phyloP scores from a whole-genome alignment of 2,329 filamentous ascomycete species.

The Aspergillus carbonarius region DNA sequence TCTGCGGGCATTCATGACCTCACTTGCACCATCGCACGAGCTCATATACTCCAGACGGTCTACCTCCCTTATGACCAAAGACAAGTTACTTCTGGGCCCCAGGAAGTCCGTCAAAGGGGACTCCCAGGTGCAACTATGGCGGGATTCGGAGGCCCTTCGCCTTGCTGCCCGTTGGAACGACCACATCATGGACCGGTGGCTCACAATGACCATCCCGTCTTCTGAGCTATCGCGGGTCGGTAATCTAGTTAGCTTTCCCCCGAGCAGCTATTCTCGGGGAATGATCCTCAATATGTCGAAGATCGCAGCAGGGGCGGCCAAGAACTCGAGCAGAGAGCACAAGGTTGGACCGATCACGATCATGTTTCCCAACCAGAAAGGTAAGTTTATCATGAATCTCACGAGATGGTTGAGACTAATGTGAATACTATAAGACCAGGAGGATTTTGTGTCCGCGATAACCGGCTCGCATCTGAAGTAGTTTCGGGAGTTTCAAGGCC shows the following conservation, averaged over 20 bases:
- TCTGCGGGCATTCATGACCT: conserved; percentile 26
- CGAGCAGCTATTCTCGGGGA: conserved; percentile 23
- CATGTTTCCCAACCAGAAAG: conserved; percentile 23
- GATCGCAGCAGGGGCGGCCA: conserved; percentile 27
- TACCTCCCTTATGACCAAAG: conserved; percentile 27
- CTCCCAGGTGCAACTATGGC: conserved; percentile 32
- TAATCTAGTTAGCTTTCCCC: conserved; percentile 23
- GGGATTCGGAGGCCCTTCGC: conserved; percentile 21
- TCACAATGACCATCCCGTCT: conserved; percentile 25
- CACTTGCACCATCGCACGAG: conserved; percentile 27
- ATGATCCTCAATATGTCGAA: conserved; percentile 29
- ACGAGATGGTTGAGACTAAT: background rate
- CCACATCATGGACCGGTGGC: conserved; percentile 28
- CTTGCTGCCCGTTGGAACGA: conserved; percentile 31
- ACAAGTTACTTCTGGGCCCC: conserved; percentile 20
- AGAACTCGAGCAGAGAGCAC: conserved; percentile 15
- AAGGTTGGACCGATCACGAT: conserved; percentile 27
- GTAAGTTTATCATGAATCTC: conserved; percentile 8
- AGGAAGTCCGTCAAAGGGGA: conserved; percentile 28
- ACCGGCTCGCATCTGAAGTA: background rate
- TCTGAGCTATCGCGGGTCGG: conserved; percentile 19
- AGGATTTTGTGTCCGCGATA: conserved; percentile 20
- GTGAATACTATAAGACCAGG: conserved; percentile 14
- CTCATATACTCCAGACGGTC: conserved; percentile 30
- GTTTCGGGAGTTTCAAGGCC: background rate